phyloP scores from a whole-genome alignment of 2,329 filamentous ascomycete genomes.

The Fusarium cicatricum region DNA sequence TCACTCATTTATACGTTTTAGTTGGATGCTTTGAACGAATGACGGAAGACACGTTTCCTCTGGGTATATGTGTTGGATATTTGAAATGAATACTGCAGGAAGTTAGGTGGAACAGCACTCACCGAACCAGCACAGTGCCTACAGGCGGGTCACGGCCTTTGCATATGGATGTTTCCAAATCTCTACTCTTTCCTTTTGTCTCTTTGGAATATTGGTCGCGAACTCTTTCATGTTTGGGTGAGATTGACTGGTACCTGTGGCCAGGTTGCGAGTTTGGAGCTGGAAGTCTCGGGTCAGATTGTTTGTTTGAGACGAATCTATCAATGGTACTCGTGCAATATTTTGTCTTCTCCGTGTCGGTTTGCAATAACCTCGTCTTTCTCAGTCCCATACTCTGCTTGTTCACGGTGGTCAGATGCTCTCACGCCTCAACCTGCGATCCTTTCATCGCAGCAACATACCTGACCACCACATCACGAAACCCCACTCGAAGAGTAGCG shows the following conservation, averaged over 20 bases:
- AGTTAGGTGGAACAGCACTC: constrained; percentile 39
- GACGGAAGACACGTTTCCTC: not conserved
- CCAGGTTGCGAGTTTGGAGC: not conserved
- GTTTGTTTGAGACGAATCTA: not conserved
- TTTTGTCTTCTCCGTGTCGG: not conserved
- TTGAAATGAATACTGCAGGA: constrained; percentile 14
- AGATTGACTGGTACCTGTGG: not conserved
- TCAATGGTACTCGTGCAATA: not conserved
- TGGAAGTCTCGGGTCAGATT: not conserved
- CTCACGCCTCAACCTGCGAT: no score
- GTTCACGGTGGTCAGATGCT: no score
- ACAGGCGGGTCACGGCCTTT: not conserved
- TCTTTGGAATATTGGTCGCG: not conserved
- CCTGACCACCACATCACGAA: no score
- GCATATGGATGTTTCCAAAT: constrained; percentile 13
- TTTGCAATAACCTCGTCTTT: no score
- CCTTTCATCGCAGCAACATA: no score
- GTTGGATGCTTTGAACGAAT: constrained; percentile 9
- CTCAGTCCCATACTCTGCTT: no score
- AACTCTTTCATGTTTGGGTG: not conserved
- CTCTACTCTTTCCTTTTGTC: not conserved
- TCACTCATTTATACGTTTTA: not conserved
- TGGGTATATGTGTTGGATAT: not conserved
- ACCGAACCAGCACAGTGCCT: constrained; percentile 17
- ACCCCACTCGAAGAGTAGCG: no score